Percentiles rank a stretch among this genome's conserved stretches.
phyloP scores from a whole-genome alignment of 83 land plant species.

The Picea mariana region DNA sequence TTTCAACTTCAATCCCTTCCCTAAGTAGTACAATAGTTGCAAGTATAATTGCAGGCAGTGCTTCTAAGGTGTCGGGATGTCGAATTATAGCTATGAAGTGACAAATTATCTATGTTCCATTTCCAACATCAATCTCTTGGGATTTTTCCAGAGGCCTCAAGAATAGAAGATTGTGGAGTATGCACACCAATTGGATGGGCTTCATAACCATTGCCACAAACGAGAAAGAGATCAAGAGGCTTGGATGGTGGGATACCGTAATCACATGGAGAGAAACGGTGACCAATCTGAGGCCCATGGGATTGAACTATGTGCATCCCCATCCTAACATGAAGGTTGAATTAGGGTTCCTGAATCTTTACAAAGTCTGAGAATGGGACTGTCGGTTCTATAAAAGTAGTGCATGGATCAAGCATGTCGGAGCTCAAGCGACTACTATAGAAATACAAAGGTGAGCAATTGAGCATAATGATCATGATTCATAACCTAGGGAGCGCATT shows the following conservation, averaged over 20 bases:
- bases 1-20: too few species aligned
- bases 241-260: too few species aligned
- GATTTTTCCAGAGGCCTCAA: too few species aligned
- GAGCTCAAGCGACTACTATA: constrained; percentile 18
- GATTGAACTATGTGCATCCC: constrained; percentile 2
- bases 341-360: constrained; percentile 18
- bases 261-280: too few species aligned
- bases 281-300: constrained; percentile 21
- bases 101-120: too few species aligned
- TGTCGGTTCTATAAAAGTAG: neutral
- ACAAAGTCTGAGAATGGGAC: neutral
- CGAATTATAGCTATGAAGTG: too few species aligned
- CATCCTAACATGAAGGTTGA: constrained; percentile 4
- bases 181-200: constrained; percentile 65
- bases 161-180: constrained; percentile 43
- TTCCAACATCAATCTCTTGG: too few species aligned
- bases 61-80: too few species aligned
- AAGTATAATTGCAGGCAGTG: too few species aligned
- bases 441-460: neutral
- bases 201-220: constrained; percentile 28
- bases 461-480: too few species aligned
- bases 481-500: constrained; percentile 13
- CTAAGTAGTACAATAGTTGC: too few species aligned
- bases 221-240: too few species aligned
- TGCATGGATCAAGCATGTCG: neutral